phyloP scores from a whole-genome alignment of 176 grass and related monocot genomes.

The Panicum miliaceum region DNA sequence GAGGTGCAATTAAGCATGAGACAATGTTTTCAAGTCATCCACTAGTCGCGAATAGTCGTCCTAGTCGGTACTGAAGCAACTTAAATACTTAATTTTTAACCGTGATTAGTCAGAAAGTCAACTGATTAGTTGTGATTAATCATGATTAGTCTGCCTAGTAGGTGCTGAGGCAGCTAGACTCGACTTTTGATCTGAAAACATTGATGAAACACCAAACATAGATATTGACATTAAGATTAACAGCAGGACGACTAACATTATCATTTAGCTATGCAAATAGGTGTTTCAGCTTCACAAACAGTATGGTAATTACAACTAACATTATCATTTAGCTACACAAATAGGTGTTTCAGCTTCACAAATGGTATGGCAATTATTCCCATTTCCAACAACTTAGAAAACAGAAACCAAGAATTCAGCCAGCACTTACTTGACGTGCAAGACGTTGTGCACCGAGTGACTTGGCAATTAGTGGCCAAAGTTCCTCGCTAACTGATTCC shows the following conservation, averaged over 20 bases:
- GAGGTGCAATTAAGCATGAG: neutral
- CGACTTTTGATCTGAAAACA: too few species aligned
- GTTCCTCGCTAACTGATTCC: slow-evolving; percentile 73
- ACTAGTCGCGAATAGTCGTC: too few species aligned
- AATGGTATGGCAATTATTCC: neutral
- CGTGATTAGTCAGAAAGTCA: too few species aligned
- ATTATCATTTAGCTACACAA: slow-evolving; percentile 22
- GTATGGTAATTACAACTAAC: neutral
- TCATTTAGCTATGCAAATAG: slow-evolving; percentile 19
- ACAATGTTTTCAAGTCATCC: too few species aligned
- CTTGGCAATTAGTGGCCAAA: slow-evolving; percentile 89
- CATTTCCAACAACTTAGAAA: slow-evolving; percentile 1
- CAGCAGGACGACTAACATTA: neutral
- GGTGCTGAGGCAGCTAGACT: too few species aligned
- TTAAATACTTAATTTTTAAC: too few species aligned
- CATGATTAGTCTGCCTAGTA: too few species aligned
- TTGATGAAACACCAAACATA: neutral
- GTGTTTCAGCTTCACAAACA: neutral
- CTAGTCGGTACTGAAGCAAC: too few species aligned
- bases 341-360: neutral
- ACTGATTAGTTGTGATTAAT: too few species aligned
- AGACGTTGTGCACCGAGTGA: slow-evolving; percentile 65
- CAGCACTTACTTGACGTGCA: slow-evolving; percentile 83
- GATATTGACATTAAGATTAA: neutral
- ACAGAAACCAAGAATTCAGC: neutral